Percentiles rank a stretch among this genome's conserved stretches.
Evolutionary conservation across 768 basidiomycete species (phyloP).

Genomic region (Tylopilus intermedius): DNA sequence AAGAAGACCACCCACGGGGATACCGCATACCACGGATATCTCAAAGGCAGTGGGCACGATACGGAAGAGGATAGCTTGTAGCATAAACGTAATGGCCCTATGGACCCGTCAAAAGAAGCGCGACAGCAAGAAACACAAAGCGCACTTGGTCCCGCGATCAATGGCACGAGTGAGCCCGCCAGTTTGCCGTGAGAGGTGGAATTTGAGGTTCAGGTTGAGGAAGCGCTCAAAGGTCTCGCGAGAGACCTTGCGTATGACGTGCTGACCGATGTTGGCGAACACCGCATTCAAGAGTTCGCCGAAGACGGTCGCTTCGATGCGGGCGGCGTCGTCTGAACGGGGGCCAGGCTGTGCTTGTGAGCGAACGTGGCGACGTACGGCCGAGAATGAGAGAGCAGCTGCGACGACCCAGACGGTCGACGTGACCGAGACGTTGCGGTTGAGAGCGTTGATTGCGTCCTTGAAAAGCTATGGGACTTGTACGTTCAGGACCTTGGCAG

Average conservation of each 20-base stretch:
- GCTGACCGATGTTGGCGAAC: slow-evolving; percentile 93
- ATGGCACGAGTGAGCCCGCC: slow-evolving; percentile 95
- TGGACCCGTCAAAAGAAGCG: neutral
- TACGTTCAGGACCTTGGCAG: slow-evolving; percentile 77
- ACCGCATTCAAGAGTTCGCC: slow-evolving; percentile 92
- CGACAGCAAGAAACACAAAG: neutral
- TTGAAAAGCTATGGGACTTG: slow-evolving; percentile 99
- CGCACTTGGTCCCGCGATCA: slow-evolving; percentile 94
- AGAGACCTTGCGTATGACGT: slow-evolving; percentile 90
- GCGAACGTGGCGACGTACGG: slow-evolving; percentile 51
- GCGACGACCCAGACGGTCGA: slow-evolving; percentile 88
- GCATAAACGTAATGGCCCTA: slow-evolving; percentile 93
- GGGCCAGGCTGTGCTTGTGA: neutral
- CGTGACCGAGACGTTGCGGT: slow-evolving; percentile 67
- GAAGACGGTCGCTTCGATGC: slow-evolving; percentile 85
- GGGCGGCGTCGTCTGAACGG: slow-evolving; percentile 75
- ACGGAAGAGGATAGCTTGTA: slow-evolving; percentile 90
- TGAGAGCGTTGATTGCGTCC: slow-evolving; percentile 80
- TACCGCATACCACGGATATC: slow-evolving; percentile 95
- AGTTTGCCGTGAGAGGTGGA: slow-evolving; percentile 90
- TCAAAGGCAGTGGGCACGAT: slow-evolving; percentile 95
- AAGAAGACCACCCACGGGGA: slow-evolving; percentile 56
- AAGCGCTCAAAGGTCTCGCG: slow-evolving; percentile 94
- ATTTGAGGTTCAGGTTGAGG: slow-evolving; percentile 83
- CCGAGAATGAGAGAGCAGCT: slow-evolving; percentile 80